phyloP scores from a whole-genome alignment of 2,329 filamentous ascomycete genomes.

The Cytospora paraplurivora region DNA sequence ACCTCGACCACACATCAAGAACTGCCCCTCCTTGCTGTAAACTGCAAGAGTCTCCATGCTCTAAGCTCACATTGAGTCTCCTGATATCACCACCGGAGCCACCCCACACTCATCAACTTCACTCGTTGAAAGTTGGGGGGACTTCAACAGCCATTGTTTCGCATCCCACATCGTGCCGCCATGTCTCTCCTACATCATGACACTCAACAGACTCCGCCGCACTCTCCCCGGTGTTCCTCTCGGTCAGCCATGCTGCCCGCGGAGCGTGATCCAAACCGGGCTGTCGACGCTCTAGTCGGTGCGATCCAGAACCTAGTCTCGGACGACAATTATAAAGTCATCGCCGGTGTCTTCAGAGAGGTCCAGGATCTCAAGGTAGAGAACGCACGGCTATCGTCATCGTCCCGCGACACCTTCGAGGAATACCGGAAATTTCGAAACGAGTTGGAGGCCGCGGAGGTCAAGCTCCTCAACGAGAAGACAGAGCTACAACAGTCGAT shows the following conservation, averaged over 20 bases:
- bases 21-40: neutral
- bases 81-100: neutral
- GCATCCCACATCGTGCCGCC: neutral
- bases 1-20: neutral
- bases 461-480: constrained; percentile 32
- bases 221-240: constrained; percentile 6
- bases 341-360: constrained; percentile 39
- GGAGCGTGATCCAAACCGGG: constrained; percentile 26
- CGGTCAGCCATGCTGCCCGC: constrained; percentile 10
- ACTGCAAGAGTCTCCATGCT: neutral
- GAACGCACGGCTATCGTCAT: constrained; percentile 36
- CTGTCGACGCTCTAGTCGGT: constrained; percentile 39
- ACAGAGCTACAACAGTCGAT: constrained; percentile 17
- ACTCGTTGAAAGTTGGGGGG: too few species aligned
- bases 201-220: constrained; percentile 9
- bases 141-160: too few species aligned
- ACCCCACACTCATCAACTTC: neutral
- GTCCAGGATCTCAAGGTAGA: constrained; percentile 38
- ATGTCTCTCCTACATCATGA: constrained; percentile 3
- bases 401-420: constrained; percentile 38
- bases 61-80: neutral
- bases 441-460: constrained; percentile 37
- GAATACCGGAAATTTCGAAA: constrained; percentile 40
- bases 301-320: constrained; percentile 39
- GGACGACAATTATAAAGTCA: constrained; percentile 40